Evolutionary conservation across 1,139 yeast genomes (phyloP).

Genomic region (Diutina rugosa): DNA sequence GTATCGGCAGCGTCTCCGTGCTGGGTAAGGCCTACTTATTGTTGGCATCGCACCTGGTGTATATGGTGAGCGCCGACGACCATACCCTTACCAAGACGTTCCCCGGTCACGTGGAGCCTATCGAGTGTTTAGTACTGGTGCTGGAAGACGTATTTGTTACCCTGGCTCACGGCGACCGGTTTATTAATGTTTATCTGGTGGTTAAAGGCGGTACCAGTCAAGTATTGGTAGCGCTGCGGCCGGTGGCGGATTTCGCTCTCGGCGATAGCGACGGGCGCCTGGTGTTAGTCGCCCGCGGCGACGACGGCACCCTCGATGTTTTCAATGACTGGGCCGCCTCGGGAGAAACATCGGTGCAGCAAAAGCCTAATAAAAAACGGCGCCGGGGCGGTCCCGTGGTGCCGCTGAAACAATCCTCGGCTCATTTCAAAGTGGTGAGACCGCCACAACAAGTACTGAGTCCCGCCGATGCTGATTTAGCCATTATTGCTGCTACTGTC

Average conservation of each 20-base stretch:
- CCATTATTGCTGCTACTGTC: conserved; percentile 20
- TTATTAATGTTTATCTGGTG: conserved; percentile 56
- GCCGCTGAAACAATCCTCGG: conserved; percentile 24
- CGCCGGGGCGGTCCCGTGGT: conserved; percentile 27
- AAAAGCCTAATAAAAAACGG: conserved; percentile 15
- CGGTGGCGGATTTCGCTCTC: conserved; percentile 33
- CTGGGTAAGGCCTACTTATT: conserved; percentile 33
- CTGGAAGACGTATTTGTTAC: conserved; percentile 36
- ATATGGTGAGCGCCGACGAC: conserved; percentile 30
- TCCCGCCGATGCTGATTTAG: conserved; percentile 22
- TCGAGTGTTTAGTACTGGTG: conserved; percentile 28
- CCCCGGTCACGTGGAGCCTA: conserved; percentile 67
- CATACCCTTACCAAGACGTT: conserved; percentile 31
- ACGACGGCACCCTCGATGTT: conserved; percentile 55
- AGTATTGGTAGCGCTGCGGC: conserved; percentile 57
- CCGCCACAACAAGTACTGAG: conserved; percentile 25
- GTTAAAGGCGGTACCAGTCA: conserved; percentile 24
- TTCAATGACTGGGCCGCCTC: conserved; percentile 41
- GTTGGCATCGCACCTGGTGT: conserved; percentile 52
- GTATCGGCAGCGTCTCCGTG: conserved; percentile 20
- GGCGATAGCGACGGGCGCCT: conserved; percentile 23
- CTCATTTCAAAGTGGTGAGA: conserved; percentile 29
- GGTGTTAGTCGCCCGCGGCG: conserved; percentile 46
- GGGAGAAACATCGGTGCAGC: conserved; percentile 5
- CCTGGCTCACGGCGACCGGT: conserved; percentile 67